Evolutionary conservation across 768 basidiomycete species (phyloP), one percentile per base, ranked within the genome.

Genomic region (Favolaschia claudopus): DNA sequence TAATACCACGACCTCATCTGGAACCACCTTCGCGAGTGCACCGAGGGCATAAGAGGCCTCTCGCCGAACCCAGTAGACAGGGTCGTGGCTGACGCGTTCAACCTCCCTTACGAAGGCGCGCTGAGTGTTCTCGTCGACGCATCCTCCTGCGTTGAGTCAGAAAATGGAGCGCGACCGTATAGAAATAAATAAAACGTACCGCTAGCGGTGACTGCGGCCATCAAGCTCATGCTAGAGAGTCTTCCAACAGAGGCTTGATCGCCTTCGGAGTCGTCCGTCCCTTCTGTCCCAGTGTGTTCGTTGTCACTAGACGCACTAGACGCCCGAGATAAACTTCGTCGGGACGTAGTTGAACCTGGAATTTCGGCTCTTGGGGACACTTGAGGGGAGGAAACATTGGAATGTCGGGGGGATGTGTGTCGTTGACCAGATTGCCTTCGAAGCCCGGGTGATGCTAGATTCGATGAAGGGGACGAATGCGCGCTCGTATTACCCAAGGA

Each of bases 31-130:
- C 19, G 94, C 93, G 50, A 98, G 79, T 9, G 91, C 91, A 0
- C 93, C 94, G 25, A 98, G 78, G 4, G 95, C 95, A 63, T 93
- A 92, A 1, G 91, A 91, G 2, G 93, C 93, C 70, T 96, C 93
- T 49, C 89, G 80, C 62, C 93, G 80, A 19, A 95, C 92, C 85
- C 90, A 93, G 49, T 87, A 89, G 20, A 89, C 78, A 40, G 84
- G 74, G 69, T 92, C 91, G 27, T 76, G 76, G 6, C 83, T 82
- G 4, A 89, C 85, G 36, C 89, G 82, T 62, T 85, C 85, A 8
- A 95, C 84, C 70, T 94, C 93, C 43, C 82, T 82, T 15, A 93
- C 88, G 68, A 93, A 92, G 1, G 85, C 83, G 14, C 70, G 69
- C 57, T 90, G 80, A 4, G 84, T 83, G 24, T 85, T 83, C 27